Percentiles rank a stretch among this genome's conserved stretches.
Evolutionary conservation across 2,329 filamentous ascomycete genomes (phyloP).

Genomic region (Fusarium avenaceum): DNA sequence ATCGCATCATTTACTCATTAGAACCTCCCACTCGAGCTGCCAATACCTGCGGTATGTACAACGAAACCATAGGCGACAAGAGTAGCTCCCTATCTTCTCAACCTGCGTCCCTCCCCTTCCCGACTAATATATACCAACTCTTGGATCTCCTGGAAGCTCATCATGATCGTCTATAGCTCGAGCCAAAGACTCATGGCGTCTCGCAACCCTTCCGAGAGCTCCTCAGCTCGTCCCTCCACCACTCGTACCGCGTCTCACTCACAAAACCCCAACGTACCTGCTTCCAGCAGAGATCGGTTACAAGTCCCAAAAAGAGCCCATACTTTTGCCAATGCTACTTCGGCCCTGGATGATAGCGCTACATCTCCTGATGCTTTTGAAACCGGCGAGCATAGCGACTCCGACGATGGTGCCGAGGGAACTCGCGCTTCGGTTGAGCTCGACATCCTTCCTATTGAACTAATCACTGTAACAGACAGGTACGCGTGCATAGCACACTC

Average conservation of each 20-base stretch:
- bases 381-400: slow-evolving; percentile 56
- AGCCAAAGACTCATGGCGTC: slow-evolving; percentile 53
- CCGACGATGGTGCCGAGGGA: slow-evolving; percentile 62
- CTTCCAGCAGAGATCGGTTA: slow-evolving; percentile 51
- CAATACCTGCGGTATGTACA: slow-evolving; percentile 39
- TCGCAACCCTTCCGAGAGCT: slow-evolving; percentile 47
- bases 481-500: slow-evolving; percentile 55
- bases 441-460: slow-evolving; percentile 93
- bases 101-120: not conserved
- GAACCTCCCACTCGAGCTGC: slow-evolving; percentile 29
- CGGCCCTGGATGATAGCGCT: slow-evolving; percentile 44
- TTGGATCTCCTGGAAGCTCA: slow-evolving; percentile 39
- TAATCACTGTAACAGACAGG: slow-evolving; percentile 91
- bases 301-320: slow-evolving; percentile 60
- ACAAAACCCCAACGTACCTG: slow-evolving; percentile 39
- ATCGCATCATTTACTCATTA: slow-evolving; percentile 37
- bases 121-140: not conserved
- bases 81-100: not conserved
- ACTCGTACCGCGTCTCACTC: slow-evolving; percentile 52
- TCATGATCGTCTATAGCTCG: slow-evolving; percentile 50
- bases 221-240: slow-evolving; percentile 50
- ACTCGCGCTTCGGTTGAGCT: slow-evolving; percentile 75
- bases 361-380: slow-evolving; percentile 65
- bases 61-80: slow-evolving; percentile 15
- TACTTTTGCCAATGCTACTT: slow-evolving; percentile 60